phyloP scores from a whole-genome alignment of 2,329 filamentous ascomycete genomes.

The Amylocarpus encephaloides region DNA sequence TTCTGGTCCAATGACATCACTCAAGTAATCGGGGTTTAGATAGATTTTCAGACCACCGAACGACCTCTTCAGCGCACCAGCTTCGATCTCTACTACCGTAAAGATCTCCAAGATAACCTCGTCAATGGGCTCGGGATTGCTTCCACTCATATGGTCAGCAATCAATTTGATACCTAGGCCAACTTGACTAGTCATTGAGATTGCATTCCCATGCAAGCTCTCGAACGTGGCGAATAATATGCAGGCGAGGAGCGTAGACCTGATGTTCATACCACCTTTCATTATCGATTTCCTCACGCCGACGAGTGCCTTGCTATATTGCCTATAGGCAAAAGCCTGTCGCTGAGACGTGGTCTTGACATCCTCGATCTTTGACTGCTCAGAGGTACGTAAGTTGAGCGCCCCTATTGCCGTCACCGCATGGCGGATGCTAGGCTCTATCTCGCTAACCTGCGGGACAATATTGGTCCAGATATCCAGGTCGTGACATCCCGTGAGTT shows the following conservation, averaged over 20 bases:
- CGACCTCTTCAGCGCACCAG: not conserved
- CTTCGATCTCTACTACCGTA: conserved; percentile 7
- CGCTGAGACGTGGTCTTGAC: not conserved
- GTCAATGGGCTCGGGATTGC: not conserved
- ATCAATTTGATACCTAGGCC: conserved; percentile 5
- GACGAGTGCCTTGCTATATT: conserved; percentile 4
- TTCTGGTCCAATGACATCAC: not conserved
- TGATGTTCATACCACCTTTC: not conserved
- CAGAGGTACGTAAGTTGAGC: not conserved
- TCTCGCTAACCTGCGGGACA: conserved; percentile 13
- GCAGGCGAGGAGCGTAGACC: conserved; percentile 7
- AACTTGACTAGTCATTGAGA: not conserved
- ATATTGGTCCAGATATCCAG: conserved; percentile 10
- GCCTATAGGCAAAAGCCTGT: conserved; percentile 5
- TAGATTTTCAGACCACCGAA: not conserved
- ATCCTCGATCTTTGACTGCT: not conserved
- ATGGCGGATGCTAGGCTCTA: conserved; percentile 11
- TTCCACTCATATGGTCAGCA: not conserved
- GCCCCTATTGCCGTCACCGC: conserved; percentile 17
- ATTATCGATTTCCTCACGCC: not conserved
- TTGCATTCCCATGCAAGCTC: conserved; percentile 3
- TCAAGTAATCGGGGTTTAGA: not conserved
- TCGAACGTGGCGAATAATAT: conserved; percentile 11
- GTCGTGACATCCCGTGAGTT: conserved; percentile 11
- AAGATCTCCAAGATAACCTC: conserved; percentile 2